Evolutionary conservation across 2,329 filamentous ascomycete species (phyloP).

Genomic region (Trichophyton benhamiae): DNA sequence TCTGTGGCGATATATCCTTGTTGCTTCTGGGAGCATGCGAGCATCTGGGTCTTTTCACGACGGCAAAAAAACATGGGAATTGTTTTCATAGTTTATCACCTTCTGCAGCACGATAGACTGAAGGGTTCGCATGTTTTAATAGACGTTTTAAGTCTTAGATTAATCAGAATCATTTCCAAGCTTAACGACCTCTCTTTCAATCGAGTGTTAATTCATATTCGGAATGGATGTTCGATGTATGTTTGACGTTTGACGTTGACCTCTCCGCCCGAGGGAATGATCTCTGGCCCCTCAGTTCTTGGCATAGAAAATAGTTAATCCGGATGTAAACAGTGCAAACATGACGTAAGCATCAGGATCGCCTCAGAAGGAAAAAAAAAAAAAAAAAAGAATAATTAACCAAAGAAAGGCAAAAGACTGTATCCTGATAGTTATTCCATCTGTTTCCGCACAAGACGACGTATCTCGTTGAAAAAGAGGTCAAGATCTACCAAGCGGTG

Average conservation of each 20-base stretch:
- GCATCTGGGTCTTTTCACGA: background rate
- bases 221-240: background rate
- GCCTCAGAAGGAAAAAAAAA: background rate
- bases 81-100: conserved; percentile 1
- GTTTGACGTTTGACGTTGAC: background rate
- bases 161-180: background rate
- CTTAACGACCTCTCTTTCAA: background rate
- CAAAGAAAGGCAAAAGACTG: background rate
- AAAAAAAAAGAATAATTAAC: background rate
- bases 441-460: too few species aligned
- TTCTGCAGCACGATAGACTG: background rate
- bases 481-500: background rate
- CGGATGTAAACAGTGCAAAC: background rate
- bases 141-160: background rate
- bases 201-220: background rate
- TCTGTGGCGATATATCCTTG: background rate
- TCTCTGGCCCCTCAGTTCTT: background rate
- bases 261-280: background rate
- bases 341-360: background rate
- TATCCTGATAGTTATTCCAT: too few species aligned
- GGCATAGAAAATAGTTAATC: background rate
- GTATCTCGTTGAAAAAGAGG: too few species aligned
- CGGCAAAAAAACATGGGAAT: background rate
- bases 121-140: background rate
- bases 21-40: background rate